Conservation (phyloP, 2,329 filamentous ascomycete species). For the Pseudodiploospora longispora region DNA sequence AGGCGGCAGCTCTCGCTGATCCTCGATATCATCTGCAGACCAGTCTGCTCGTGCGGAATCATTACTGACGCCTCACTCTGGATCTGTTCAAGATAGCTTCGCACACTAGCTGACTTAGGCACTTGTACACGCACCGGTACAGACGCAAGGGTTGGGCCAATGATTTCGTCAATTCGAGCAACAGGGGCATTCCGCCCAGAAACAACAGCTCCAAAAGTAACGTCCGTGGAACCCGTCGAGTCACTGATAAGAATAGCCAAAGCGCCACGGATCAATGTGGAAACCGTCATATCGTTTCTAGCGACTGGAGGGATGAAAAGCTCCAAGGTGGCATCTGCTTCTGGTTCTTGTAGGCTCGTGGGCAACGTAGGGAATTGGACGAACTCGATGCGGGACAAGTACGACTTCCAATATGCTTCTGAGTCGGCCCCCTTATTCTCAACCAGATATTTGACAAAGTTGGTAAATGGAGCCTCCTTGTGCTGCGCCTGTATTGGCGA, state of each 20-base stretch:
- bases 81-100: conserved; percentile 22
- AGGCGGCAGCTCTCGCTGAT: conserved; percentile 2
- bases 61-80: conserved; percentile 11
- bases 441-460: not conserved
- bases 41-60: conserved; percentile 11
- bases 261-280: not conserved
- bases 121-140: conserved; percentile 16
- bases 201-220: conserved; percentile 18
- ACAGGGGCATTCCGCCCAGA: conserved; percentile 17
- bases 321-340: not conserved
- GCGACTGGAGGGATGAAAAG: not conserved
- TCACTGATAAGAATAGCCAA: conserved; percentile 8
- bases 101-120: too few species aligned
- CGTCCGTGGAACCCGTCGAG: conserved; percentile 16
- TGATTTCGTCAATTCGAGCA: conserved; percentile 14
- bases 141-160: conserved; percentile 19
- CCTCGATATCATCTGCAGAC: conserved; percentile 9
- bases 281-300: not conserved
- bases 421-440: not conserved
- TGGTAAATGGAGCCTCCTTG: not conserved
- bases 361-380: not conserved
- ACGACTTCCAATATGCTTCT: not conserved
- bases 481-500: too few species aligned
- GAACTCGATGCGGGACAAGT: not conserved
- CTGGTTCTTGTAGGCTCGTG: not conserved